phyloP scores from a whole-genome alignment of 805 yeast species.

The Saturnispora quitensis region DNA sequence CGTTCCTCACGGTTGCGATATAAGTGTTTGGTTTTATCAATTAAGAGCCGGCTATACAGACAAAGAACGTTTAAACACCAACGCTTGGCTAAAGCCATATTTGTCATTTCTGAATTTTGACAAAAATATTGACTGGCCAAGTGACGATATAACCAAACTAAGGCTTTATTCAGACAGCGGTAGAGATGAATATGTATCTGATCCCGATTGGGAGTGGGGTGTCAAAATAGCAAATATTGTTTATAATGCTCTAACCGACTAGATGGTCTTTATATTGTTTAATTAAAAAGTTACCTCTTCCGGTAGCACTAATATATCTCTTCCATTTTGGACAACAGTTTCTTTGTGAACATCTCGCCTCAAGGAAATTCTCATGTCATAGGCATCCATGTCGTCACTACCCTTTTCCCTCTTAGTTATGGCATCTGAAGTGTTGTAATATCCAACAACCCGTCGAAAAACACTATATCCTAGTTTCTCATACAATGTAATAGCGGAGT shows the following conservation, averaged over 20 bases:
- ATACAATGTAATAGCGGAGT: conserved; percentile 70
- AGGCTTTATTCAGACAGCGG: conserved; percentile 27
- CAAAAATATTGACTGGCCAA: conserved; percentile 25
- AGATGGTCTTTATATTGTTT: not conserved
- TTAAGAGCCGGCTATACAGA: conserved; percentile 20
- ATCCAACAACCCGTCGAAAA: conserved; percentile 80
- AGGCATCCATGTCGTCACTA: conserved; percentile 75
- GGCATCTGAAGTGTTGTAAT: conserved; percentile 44
- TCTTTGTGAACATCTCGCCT: conserved; percentile 44
- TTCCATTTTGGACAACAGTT: conserved; percentile 54
- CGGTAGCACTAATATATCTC: conserved; percentile 51
- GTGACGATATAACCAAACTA: conserved; percentile 18
- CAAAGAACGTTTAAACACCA: conserved; percentile 21
- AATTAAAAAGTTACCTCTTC: conserved; percentile 51
- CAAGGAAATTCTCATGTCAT: conserved; percentile 69
- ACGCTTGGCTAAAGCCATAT: conserved; percentile 26
- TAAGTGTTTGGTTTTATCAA: conserved; percentile 29
- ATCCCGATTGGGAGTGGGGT: conserved; percentile 32
- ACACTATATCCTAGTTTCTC: conserved; percentile 81
- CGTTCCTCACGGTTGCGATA: conserved; percentile 32
- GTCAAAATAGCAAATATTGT: conserved; percentile 27
- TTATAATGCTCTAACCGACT: conserved; percentile 8
- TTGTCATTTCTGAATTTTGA: conserved; percentile 23
- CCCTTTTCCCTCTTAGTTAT: conserved; percentile 30
- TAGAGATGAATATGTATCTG: conserved; percentile 19